Evolutionary conservation across 257 asterid genomes (phyloP), one percentile per base, ranked within the genome.

Genomic region (Przewalskia tangutica): DNA sequence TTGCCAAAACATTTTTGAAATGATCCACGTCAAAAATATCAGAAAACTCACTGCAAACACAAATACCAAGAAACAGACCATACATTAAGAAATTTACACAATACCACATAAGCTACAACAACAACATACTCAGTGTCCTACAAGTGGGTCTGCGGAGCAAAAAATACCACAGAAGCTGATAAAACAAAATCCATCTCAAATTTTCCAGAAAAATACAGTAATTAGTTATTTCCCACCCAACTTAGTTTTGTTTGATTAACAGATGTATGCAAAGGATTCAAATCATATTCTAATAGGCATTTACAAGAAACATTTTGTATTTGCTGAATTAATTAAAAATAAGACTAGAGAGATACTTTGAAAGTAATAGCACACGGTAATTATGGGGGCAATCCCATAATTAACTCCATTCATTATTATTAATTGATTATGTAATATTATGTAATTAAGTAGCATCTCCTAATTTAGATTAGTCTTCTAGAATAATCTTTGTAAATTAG

Each of bases 1-100:
- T 71, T n/a, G 87, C 97, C 89, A 95, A 79, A 18, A 87, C 92
- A 64, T 84, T 88, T 84, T 95, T 95, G 95, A 95, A 95, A 82
- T 93, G 94, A 5, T 93, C 97, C 92, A 93, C 82, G 84, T 95
- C 98, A 83, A 95, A 95, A 84, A 95, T 92, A 79, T 95, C 98
- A 56, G 95, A 86, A 83, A 95, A 95, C 76, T 95, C 98, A 89
- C 98, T 94, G 98, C 93, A 88, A 48, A 23, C 63, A 82, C 85
- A 17, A 73, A 86, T 66, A 66, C 77, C 13, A 65, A 0, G 65
- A 42, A 81, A 48, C 53, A 5, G 62, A 55, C 23, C 23, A 55
- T 5, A 54, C 18, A 0, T 17, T 16, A 55, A 55, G 20, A 55
- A 55, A 55, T 13, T 51, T 51, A 13, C 2, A 2, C 32, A 50